Evolutionary conservation across 1,284 basidiomycete species (phyloP), one percentile per base, ranked within the genome.

Genomic region (Trichosporon sp.): DNA sequence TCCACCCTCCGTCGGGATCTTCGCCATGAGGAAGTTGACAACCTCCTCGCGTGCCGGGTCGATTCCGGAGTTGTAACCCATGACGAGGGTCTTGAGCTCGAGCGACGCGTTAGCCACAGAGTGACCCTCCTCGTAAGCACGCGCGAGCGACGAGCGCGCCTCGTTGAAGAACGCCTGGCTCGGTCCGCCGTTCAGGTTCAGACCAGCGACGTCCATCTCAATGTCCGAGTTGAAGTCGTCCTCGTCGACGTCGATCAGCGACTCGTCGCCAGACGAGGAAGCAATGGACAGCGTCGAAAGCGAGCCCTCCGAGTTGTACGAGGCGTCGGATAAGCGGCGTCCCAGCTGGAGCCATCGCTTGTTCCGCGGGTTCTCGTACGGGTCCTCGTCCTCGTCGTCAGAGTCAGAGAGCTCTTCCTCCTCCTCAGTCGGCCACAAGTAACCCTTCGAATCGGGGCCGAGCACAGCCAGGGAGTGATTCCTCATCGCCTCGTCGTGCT

Each of bases 391-490:
- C 49, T 79, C 75, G 54, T 72, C 76, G 31, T 75, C 72, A 11
- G 75, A 76, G 56, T 80, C 76, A 5, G 68, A 64, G 5, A 71
- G 64, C 2, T 66, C 69, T 40, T 72, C 70, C 64, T 78, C 75
- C 62, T 77, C 76, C 60, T 80, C 78, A 3, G 71, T 69, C 0
- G 82, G 81, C 82, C 82, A 83, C 19, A 82, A 68, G 68, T 71
- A 80, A 2, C 81, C 81, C 11, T 73, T 65, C 16, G 75, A 75
- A 16, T 74, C 71, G 2, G 69, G 60, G 7, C 77, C 80, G 8
- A 80, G 74, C 31, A 74, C 63, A 14, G 67, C 60, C 5, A 69
- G 46, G 5, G 68, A 69, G 29, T 59, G 62, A 9, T 52, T 68
- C 67, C 68, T 44, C 67, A 68, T 62, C 14, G 79, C 81, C 16